phyloP scores from a whole-genome alignment of 2,329 filamentous ascomycete species.

The Paraphaeosphaeria minitans region DNA sequence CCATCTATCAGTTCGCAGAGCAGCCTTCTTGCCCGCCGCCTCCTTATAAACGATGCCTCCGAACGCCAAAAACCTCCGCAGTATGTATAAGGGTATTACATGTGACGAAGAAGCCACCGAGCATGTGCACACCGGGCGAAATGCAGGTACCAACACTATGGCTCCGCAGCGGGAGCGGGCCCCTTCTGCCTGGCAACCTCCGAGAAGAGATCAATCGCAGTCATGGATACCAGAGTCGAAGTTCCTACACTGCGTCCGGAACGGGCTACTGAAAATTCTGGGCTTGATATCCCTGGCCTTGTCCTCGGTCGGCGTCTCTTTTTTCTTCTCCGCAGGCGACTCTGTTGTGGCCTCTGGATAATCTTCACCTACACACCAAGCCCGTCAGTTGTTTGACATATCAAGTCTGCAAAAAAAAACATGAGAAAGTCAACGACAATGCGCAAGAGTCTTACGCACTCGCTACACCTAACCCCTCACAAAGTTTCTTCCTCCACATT shows the following conservation, averaged over 20 bases:
- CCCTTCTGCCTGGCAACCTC: not conserved
- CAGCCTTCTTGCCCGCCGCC: not conserved
- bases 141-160: not conserved
- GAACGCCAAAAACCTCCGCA: not conserved
- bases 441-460: conserved; percentile 33
- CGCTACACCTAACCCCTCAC: conserved; percentile 51
- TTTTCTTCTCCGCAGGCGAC: not conserved
- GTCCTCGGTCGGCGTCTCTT: not conserved
- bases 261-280: not conserved
- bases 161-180: not conserved
- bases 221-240: conserved; percentile 7
- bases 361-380: conserved; percentile 8
- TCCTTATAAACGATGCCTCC: not conserved
- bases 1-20: not conserved
- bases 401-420: not conserved
- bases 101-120: not conserved
- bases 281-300: not conserved
- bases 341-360: not conserved
- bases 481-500: conserved; percentile 76
- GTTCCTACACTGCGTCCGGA: not conserved
- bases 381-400: not conserved
- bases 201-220: not conserved
- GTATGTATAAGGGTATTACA: conserved; percentile 11
- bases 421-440: conserved; percentile 1
- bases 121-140: not conserved